Conservation (phyloP, 1,139 yeast species). For the Candida labiduridarum region DNA sequence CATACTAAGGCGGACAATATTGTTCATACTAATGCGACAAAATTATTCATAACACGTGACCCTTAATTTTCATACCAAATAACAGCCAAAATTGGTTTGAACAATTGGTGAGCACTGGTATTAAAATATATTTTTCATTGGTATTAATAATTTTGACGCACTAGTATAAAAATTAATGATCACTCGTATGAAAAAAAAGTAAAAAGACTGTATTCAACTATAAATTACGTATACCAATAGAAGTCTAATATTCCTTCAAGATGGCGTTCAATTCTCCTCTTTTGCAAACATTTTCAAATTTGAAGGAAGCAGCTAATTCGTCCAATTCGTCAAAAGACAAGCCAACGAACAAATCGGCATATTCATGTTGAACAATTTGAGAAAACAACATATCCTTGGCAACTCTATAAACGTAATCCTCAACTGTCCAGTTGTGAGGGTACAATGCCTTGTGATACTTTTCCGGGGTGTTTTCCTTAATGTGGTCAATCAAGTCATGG, state of each 20-base stretch:
- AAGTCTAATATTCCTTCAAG: slow-evolving; percentile 19
- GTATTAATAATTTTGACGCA: too few species aligned
- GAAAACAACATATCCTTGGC: slow-evolving; percentile 42
- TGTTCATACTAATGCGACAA: too few species aligned
- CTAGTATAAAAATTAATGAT: too few species aligned
- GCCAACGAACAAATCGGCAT: slow-evolving; percentile 42
- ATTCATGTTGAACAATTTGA: slow-evolving; percentile 44
- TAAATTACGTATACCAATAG: too few species aligned
- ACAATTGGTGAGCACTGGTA: too few species aligned
- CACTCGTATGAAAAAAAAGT: too few species aligned
- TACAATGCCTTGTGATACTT: slow-evolving; percentile 32
- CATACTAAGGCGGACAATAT: too few species aligned
- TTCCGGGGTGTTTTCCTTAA: slow-evolving; percentile 37
- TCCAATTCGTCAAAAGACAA: slow-evolving; percentile 44
- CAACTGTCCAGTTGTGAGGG: slow-evolving; percentile 38
- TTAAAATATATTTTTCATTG: too few species aligned
- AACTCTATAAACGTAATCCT: slow-evolving; percentile 37
- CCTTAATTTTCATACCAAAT: too few species aligned
- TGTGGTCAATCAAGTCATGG: slow-evolving; percentile 32
- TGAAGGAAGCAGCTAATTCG: slow-evolving; percentile 50
- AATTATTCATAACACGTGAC: too few species aligned
- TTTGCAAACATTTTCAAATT: slow-evolving; percentile 42
- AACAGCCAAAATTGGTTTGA: too few species aligned
- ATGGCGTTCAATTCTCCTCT: slow-evolving; percentile 43
- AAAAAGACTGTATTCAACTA: too few species aligned